Percentiles rank a stretch among this genome's conserved stretches.
Evolutionary conservation across 2,329 filamentous ascomycete species (phyloP).

Genomic region (Aureobasidium sp.): DNA sequence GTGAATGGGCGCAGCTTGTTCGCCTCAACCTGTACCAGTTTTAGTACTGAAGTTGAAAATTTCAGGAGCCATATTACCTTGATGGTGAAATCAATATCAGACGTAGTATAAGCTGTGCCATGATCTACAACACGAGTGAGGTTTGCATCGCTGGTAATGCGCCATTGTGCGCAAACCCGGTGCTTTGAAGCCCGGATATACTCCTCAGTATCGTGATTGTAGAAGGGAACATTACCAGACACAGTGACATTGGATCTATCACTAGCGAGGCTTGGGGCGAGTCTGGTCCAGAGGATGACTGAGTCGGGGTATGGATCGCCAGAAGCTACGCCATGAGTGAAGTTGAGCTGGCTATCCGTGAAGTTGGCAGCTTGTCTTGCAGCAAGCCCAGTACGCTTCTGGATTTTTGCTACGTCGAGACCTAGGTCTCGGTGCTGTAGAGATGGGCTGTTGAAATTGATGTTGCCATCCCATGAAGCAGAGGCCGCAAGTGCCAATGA

Average conservation of each 20-base stretch:
- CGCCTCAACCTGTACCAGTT: conserved; percentile 52
- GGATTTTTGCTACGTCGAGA: neutral
- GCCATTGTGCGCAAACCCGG: conserved; percentile 62
- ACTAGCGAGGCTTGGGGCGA: conserved; percentile 34
- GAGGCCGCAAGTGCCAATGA: neutral
- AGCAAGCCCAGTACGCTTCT: neutral
- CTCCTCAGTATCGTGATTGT: conserved; percentile 46
- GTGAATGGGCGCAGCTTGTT: conserved; percentile 56
- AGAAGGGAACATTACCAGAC: conserved; percentile 49
- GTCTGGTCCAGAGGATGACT: conserved; percentile 38
- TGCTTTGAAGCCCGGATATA: conserved; percentile 48
- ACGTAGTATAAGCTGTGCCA: conserved; percentile 61
- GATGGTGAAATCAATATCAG: conserved; percentile 68
- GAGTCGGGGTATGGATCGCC: conserved; percentile 40
- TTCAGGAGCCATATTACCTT: conserved; percentile 43
- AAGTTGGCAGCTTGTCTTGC: conserved; percentile 27
- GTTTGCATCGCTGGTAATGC: conserved; percentile 46
- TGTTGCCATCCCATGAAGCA: conserved; percentile 5
- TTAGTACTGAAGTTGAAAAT: conserved; percentile 3
- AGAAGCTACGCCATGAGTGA: conserved; percentile 54
- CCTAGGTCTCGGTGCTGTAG: conserved; percentile 4
- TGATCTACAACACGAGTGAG: conserved; percentile 44
- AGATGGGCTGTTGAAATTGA: conserved; percentile 1
- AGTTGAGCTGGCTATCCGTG: conserved; percentile 46
- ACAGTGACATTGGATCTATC: conserved; percentile 44